Evolutionary conservation across 495 filamentous ascomycete species (phyloP).

Genomic region (Bacidia gigantensis): DNA sequence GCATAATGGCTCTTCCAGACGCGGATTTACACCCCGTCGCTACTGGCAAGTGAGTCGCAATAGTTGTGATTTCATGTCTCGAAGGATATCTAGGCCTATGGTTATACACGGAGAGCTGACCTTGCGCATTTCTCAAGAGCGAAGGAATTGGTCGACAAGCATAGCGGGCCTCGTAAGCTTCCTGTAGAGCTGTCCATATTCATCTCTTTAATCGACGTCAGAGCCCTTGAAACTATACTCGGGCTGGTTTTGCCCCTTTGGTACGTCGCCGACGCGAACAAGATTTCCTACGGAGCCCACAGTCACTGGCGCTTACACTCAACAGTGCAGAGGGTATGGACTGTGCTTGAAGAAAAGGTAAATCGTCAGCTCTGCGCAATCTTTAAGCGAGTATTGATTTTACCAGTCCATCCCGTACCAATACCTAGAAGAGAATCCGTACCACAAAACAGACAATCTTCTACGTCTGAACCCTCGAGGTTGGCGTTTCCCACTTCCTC

Average conservation of each 20-base stretch:
- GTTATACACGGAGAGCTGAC: no score
- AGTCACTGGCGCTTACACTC: no score
- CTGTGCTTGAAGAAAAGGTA: conserved; percentile 54
- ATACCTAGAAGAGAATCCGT: conserved; percentile 61
- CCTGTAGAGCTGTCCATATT: background rate
- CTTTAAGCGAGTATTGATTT: no score
- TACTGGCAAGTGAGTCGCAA: no score
- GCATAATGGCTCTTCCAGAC: conserved; percentile 20
- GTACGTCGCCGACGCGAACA: conserved; percentile 30
- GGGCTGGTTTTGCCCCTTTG: conserved; percentile 43
- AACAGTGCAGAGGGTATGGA: conserved; percentile 54
- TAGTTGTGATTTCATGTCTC: no score
- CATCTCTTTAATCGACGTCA: conserved; percentile 15
- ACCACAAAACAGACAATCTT: conserved; percentile 49
- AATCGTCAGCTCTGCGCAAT: no score
- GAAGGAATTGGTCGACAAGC: conserved; percentile 33
- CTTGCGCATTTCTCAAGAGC: no score
- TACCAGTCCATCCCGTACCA: conserved; percentile 58
- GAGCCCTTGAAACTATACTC: conserved; percentile 47
- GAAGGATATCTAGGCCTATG: no score
- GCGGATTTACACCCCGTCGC: conserved; percentile 38
- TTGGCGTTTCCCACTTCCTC: no score
- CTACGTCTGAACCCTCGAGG: conserved; percentile 54
- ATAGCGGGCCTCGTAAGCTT: conserved; percentile 20
- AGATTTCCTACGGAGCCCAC: no score